A percentile compares a stretch with the other conserved stretches of the same genome.
Conservation (phyloP, 352 stramenopile genomes). For the Phytophthora pseudosyringae region DNA sequence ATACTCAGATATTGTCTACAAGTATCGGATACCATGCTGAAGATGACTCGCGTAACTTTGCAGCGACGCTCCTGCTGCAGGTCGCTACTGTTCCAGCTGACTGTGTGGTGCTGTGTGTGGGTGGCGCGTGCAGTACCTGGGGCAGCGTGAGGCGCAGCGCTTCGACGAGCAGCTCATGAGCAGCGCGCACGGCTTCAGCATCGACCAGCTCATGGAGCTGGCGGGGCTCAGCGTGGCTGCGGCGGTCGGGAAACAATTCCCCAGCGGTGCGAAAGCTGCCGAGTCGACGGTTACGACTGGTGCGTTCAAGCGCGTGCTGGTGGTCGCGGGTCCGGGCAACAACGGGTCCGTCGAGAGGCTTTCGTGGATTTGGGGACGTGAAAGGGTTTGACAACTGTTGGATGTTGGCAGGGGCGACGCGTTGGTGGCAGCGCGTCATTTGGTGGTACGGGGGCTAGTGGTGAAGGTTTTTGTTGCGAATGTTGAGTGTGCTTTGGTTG, state of each 20-base stretch:
- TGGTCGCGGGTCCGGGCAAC: slow-evolving; percentile 98
- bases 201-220: slow-evolving; percentile 99
- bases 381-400: not conserved
- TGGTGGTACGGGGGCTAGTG: slow-evolving; percentile 65
- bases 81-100: not conserved
- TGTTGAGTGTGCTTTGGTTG: not conserved
- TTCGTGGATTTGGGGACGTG: not conserved
- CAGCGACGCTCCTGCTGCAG: too few relatives aligned
- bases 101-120: not conserved
- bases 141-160: slow-evolving; percentile 71
- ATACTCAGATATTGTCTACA: not conserved
- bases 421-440: slow-evolving; percentile 97
- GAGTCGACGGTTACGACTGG: not conserved
- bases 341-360: slow-evolving; percentile 87
- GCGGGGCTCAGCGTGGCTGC: slow-evolving; percentile 95
- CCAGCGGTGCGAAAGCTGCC: not conserved
- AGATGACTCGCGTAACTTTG: slow-evolving; percentile 11
- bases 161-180: slow-evolving; percentile 94
- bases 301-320: slow-evolving; percentile 71
- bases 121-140: slow-evolving; percentile 55
- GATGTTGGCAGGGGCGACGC: slow-evolving; percentile 90
- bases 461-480: not conserved
- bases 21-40: slow-evolving; percentile 2
- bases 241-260: slow-evolving; percentile 85
- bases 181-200: slow-evolving; percentile 85